These are phyloP conservation scores for Mycena albidolilacea DNA, from an alignment of 768 basidiomycete genomes.

Conservation along the genomic window DNA sequence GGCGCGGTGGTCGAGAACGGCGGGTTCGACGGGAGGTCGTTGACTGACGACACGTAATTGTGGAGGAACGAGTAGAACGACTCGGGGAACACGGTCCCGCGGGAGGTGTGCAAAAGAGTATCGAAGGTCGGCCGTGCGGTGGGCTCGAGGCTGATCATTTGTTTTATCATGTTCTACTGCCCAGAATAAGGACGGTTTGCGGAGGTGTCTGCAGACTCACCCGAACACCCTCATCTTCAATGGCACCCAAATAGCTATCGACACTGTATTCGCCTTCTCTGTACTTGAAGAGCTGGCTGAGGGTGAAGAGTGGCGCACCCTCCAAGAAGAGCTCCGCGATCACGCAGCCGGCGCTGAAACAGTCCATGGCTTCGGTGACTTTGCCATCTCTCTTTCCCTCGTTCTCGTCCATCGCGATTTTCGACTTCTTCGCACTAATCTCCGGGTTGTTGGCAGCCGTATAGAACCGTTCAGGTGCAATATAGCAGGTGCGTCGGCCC, in stretches of 20 bases:
- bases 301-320: constrained; percentile 91
- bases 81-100: constrained; percentile 90
- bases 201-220: constrained; percentile 61
- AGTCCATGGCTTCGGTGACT: constrained; percentile 97
- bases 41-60: constrained; percentile 87
- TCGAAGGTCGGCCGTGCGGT: constrained; percentile 86
- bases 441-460: constrained; percentile 77
- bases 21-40: constrained; percentile 70
- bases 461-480: constrained; percentile 97
- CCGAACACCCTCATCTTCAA: constrained; percentile 87
- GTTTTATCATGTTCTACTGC: constrained; percentile 84
- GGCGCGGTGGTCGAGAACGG: constrained; percentile 58
- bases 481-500: constrained; percentile 92
- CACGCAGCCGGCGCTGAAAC: constrained; percentile 95
- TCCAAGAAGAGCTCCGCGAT: constrained; percentile 97
- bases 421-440: constrained; percentile 78
- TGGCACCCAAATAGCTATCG: constrained; percentile 76
- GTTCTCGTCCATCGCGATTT: constrained; percentile 64
- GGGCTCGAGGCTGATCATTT: constrained; percentile 92
- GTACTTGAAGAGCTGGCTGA: constrained; percentile 97
- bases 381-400: constrained; percentile 82
- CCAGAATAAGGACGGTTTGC: constrained; percentile 44
- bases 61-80: constrained; percentile 96
- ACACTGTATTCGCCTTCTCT: constrained; percentile 87
- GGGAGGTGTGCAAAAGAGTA: constrained; percentile 78